Conservation (phyloP, 768 basidiomycete species). For the Lepiota subincarnata region DNA sequence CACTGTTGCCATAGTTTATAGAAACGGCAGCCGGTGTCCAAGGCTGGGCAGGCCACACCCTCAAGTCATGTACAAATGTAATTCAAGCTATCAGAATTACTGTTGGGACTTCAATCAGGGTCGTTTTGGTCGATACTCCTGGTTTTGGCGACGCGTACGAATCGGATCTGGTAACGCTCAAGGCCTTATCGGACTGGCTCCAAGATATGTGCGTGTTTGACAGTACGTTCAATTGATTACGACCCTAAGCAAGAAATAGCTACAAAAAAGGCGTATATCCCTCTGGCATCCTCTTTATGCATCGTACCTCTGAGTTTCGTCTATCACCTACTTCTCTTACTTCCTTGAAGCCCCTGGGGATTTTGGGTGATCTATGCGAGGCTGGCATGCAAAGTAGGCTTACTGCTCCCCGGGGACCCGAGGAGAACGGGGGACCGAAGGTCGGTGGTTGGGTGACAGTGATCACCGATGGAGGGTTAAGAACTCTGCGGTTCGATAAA, state of each 20-base stretch:
- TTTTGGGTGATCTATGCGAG: conserved; percentile 34
- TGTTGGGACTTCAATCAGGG: too few species aligned
- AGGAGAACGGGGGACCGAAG: conserved; percentile 20
- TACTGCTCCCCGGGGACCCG: neutral
- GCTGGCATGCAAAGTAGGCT: conserved; percentile 28
- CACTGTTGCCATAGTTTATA: too few species aligned
- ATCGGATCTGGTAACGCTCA: conserved; percentile 22
- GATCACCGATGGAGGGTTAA: conserved; percentile 3
- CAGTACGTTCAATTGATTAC: neutral
- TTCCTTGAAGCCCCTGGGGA: conserved; percentile 28
- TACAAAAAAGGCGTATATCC: conserved; percentile 12
- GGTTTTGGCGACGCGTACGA: conserved; percentile 20
- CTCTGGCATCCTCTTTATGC: conserved; percentile 27
- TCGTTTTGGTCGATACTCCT: conserved; percentile 9
- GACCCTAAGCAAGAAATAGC: neutral
- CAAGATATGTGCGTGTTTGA: conserved; percentile 18
- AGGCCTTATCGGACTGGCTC: conserved; percentile 22
- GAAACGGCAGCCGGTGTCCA: neutral
- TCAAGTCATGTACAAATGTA: neutral
- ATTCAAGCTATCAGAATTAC: neutral
- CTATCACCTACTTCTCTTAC: conserved; percentile 22
- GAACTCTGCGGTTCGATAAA: conserved; percentile 8
- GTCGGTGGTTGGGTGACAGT: conserved; percentile 15
- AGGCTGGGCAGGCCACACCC: neutral
- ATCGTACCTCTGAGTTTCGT: conserved; percentile 30